These are phyloP conservation scores for Mallotus japonicus DNA, from an alignment of 441 rosid genomes.

Conservation along the genomic window DNA sequence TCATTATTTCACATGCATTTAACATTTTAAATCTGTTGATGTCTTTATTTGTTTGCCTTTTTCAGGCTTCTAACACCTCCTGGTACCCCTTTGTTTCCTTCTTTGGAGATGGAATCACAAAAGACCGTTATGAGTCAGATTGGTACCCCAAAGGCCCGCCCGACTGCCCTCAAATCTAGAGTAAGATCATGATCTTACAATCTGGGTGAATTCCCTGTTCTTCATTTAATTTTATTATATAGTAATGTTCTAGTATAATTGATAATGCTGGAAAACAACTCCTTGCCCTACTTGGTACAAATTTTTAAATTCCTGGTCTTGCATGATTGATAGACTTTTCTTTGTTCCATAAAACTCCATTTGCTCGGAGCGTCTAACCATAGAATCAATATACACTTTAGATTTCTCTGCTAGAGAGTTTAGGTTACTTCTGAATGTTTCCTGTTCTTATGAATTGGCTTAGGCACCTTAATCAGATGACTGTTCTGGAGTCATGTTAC, in stretches of 20 bases:
- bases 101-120: slow-evolving; percentile 88
- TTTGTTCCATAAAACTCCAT: background rate
- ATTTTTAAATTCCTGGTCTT: background rate
- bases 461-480: background rate
- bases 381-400: background rate
- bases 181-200: slow-evolving; percentile 46
- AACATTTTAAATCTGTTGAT: slow-evolving; percentile 11
- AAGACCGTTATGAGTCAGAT: slow-evolving; percentile 67
- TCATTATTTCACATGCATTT: slow-evolving; percentile 7
- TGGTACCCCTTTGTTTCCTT: slow-evolving; percentile 94
- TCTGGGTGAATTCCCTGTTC: background rate
- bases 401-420: background rate
- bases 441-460: background rate
- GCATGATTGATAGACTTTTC: slow-evolving; percentile 8
- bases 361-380: background rate
- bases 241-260: background rate
- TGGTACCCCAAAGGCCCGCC: slow-evolving; percentile 59
- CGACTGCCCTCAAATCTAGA: slow-evolving; percentile 66
- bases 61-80: slow-evolving; percentile 96
- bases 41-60: slow-evolving; percentile 24
- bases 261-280: background rate
- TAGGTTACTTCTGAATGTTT: background rate
- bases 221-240: background rate
- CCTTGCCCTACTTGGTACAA: background rate
- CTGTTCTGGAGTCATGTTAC: background rate